phyloP scores from a whole-genome alignment of 805 yeast genomes.

The Priceomyces fermenticarens region DNA sequence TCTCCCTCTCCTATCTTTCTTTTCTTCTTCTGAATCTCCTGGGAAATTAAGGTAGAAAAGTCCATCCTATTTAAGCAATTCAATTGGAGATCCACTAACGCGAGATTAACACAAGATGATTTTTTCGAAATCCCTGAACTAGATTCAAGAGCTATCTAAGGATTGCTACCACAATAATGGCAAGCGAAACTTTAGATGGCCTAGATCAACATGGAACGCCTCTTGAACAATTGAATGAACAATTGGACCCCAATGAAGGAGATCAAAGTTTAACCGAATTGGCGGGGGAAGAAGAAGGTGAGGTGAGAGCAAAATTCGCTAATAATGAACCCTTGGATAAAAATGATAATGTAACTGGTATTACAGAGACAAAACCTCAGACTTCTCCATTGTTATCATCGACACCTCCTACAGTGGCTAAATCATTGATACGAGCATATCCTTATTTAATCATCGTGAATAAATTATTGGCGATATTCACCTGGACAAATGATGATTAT shows the following conservation, averaged over 20 bases:
- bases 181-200: too few relatives aligned
- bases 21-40: conserved; percentile 49
- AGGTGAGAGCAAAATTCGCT: conserved; percentile 29
- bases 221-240: too few relatives aligned
- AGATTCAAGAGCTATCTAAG: not conserved
- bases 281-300: conserved; percentile 9
- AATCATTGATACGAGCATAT: conserved; percentile 76
- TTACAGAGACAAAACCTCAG: conserved; percentile 29
- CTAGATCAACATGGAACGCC: too few relatives aligned
- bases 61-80: conserved; percentile 34
- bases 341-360: not conserved
- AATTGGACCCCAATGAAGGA: too few relatives aligned
- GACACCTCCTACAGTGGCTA: conserved; percentile 89
- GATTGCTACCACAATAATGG: too few relatives aligned
- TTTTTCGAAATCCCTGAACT: not conserved
- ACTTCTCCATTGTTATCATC: conserved; percentile 81
- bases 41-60: conserved; percentile 42
- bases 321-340: conserved; percentile 6
- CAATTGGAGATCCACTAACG: conserved; percentile 1
- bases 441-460: conserved; percentile 80
- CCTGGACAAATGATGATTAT: conserved; percentile 88
- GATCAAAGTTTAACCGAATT: conserved; percentile 4
- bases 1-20: conserved; percentile 13
- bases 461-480: conserved; percentile 63
- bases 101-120: not conserved